These are phyloP conservation scores for Phragmites australis DNA, from an alignment of 176 grass and related monocot species.

Conservation along the genomic window DNA sequence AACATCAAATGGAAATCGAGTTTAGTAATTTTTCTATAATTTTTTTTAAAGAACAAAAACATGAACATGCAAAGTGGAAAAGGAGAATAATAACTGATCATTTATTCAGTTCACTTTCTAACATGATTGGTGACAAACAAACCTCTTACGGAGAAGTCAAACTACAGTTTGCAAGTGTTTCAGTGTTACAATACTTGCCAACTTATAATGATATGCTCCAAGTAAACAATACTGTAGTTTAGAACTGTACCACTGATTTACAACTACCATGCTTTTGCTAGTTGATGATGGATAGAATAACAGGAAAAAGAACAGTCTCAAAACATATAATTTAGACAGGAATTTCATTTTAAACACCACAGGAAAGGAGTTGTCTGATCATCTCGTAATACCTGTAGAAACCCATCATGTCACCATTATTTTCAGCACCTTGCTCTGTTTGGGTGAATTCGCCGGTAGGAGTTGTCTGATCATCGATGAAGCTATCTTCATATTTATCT, in stretches of 20 bases:
- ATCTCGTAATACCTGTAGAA: conserved; percentile 71
- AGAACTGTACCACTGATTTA: background rate
- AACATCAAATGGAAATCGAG: conserved; percentile 31
- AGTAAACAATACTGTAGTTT: background rate
- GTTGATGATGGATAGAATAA: conserved; percentile 13
- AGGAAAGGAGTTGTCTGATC: background rate
- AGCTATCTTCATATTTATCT: conserved; percentile 82
- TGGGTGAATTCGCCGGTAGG: conserved; percentile 47
- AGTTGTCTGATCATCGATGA: conserved; percentile 75
- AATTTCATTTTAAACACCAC: conserved; percentile 13
- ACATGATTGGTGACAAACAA: background rate
- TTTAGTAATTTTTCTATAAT: background rate
- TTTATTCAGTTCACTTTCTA: conserved; percentile 1
- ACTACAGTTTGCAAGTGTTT: background rate
- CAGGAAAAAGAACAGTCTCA: conserved; percentile 18
- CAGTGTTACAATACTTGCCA: conserved; percentile 1
- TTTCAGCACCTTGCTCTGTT: conserved; percentile 44
- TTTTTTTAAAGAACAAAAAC: background rate
- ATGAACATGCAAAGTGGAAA: background rate
- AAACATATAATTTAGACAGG: background rate
- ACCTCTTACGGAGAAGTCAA: background rate
- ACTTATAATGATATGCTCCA: conserved; percentile 14
- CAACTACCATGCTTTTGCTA: conserved; percentile 5
- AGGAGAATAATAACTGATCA: background rate
- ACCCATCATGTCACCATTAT: conserved; percentile 53